Percentiles rank a stretch among this genome's conserved stretches.
Conservation (phyloP, 495 filamentous ascomycete genomes). For the Tuber indicum region DNA sequence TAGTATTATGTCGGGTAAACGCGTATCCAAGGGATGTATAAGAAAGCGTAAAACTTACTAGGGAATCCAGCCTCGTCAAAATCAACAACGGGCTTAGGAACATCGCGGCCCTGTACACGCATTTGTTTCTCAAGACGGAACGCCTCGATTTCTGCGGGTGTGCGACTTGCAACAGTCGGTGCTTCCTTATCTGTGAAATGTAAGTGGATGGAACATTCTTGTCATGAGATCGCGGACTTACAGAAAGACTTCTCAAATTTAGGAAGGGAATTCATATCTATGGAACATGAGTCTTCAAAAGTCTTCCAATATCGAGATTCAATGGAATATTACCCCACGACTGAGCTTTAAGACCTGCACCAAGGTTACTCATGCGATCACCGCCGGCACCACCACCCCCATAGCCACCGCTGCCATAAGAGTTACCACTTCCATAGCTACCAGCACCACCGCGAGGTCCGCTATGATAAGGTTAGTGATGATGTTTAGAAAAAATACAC, state of each 20-base stretch:
- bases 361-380: conserved; percentile 90
- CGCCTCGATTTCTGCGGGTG: conserved; percentile 70
- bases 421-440: conserved; percentile 50
- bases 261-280: conserved; percentile 71
- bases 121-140: conserved; percentile 80
- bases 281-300: conserved; percentile 20
- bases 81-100: conserved; percentile 87
- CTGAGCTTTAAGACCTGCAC: conserved; percentile 75
- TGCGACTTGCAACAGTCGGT: conserved; percentile 64
- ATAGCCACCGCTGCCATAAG: conserved; percentile 50
- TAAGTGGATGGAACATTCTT: conserved; percentile 9
- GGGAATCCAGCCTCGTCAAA: conserved; percentile 98
- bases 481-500: not conserved
- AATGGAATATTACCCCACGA: conserved; percentile 62
- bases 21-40: not conserved
- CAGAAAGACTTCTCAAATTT: conserved; percentile 99
- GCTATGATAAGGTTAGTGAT: conserved; percentile 27
- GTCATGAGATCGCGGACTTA: conserved; percentile 7
- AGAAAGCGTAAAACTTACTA: conserved; percentile 28
- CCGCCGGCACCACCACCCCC: conserved; percentile 57
- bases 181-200: conserved; percentile 66
- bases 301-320: not conserved
- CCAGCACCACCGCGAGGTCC: conserved; percentile 44
- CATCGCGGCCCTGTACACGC: conserved; percentile 63
- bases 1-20: conserved; percentile 5